Conservation (phyloP, 345 rosid genomes). For the Citrus cavaleriei region DNA sequence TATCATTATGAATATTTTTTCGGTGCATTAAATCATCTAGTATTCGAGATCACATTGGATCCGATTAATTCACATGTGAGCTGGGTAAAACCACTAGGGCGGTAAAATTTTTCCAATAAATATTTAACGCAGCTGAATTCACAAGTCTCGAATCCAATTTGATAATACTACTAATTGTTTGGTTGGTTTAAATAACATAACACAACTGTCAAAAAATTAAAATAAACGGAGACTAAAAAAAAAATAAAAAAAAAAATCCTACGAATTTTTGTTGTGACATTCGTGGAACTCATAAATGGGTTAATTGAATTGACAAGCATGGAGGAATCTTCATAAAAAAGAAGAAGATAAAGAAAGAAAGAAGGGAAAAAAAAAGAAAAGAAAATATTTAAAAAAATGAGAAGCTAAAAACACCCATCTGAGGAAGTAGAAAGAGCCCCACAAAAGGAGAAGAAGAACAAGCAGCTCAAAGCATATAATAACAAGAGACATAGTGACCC, state of each 20-base stretch:
- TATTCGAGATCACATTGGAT: accelerated
- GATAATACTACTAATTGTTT: too few relatives aligned
- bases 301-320: slow-evolving; percentile 3
- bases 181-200: too few relatives aligned
- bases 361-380: too few relatives aligned
- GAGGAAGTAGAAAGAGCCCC: slow-evolving; percentile 11
- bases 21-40: accelerated
- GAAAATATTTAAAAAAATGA: neutral
- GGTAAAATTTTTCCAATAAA: accelerated
- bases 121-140: too few relatives aligned
- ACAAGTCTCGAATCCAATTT: too few relatives aligned
- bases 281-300: neutral
- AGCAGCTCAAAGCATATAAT: slow-evolving; percentile 16
- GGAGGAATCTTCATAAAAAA: neutral
- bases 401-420: slow-evolving; percentile 5
- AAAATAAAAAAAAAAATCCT: too few relatives aligned
- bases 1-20: too few relatives aligned
- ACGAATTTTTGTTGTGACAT: neutral
- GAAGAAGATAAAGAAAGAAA: neutral
- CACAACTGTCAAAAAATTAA: too few relatives aligned
- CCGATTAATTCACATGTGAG: too few relatives aligned
- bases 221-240: too few relatives aligned
- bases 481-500: slow-evolving; percentile 27
- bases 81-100: accelerated
- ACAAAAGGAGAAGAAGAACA: slow-evolving; percentile 9